These are phyloP conservation scores for Ophioceras dolichostomum DNA, from an alignment of 2,329 filamentous ascomycete genomes.

Conservation along the genomic window DNA sequence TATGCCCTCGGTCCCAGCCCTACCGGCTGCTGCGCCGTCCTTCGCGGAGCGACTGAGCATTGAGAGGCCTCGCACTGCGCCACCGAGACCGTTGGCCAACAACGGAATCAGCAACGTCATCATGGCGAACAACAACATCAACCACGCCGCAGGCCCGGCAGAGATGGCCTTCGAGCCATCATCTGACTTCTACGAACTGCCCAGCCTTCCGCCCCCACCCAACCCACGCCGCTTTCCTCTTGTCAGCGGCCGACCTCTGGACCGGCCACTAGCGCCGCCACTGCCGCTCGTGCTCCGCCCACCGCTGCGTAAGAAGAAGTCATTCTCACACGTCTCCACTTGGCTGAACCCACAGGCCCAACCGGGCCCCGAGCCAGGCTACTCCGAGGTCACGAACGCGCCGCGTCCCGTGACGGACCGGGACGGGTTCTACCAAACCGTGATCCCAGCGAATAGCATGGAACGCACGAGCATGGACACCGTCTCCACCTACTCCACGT, in stretches of 20 bases:
- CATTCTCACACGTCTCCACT: conserved; percentile 47
- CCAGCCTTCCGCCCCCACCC: too few relatives aligned
- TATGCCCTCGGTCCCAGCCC: conserved; percentile 43
- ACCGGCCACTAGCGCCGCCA: conserved; percentile 37
- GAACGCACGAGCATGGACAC: conserved; percentile 30
- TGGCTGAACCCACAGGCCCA: conserved; percentile 39
- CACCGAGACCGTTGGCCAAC: conserved; percentile 15
- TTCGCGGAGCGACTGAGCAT: conserved; percentile 42
- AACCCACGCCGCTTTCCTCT: too few relatives aligned
- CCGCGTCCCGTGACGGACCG: conserved; percentile 36
- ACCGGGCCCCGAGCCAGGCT: conserved; percentile 25
- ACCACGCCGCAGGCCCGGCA: too few relatives aligned
- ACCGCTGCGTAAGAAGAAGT: conserved; percentile 53
- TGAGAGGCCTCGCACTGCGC: conserved; percentile 26
- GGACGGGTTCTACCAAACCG: conserved; percentile 48
- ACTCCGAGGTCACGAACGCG: conserved; percentile 41
- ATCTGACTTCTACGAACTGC: too few relatives aligned
- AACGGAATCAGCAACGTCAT: too few relatives aligned
- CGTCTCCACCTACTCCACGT: conserved; percentile 33
- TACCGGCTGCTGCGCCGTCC: conserved; percentile 43
- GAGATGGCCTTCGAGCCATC: too few relatives aligned
- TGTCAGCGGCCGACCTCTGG: conserved; percentile 17
- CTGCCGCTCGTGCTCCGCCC: conserved; percentile 47
- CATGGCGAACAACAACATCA: too few relatives aligned
- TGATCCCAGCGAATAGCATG: conserved; percentile 23